Evolutionary conservation across 164 flowering plant species (phyloP).

Genomic region (Brasenia schreberi): DNA sequence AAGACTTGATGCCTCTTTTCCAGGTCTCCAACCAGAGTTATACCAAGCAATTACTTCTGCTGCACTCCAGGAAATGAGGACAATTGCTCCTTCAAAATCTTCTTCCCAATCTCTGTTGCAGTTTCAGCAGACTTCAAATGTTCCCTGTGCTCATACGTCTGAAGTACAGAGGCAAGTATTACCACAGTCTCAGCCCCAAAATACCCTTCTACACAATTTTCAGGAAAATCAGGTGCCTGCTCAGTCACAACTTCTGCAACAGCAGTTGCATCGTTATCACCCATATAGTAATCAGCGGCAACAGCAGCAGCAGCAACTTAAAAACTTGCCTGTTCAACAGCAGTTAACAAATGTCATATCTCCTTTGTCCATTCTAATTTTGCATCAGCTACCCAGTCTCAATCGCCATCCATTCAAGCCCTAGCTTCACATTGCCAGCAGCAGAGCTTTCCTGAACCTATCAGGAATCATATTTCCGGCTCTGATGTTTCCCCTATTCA

Average conservation of each 20-base stretch:
- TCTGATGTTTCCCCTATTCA: constrained; percentile 40
- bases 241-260: constrained; percentile 20
- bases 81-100: too few relatives aligned
- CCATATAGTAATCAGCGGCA: constrained; percentile 6
- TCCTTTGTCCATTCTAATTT: constrained; percentile 25
- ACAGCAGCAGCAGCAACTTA: constrained; percentile 9
- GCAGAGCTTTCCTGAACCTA: constrained; percentile 30
- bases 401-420: constrained; percentile 25
- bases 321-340: constrained; percentile 24
- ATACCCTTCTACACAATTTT: constrained; percentile 31
- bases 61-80: too few relatives aligned
- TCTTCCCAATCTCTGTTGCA: too few relatives aligned
- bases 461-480: constrained; percentile 22
- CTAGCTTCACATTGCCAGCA: constrained; percentile 35
- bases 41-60: too few relatives aligned
- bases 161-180: constrained; percentile 48
- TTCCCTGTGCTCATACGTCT: constrained; percentile 7
- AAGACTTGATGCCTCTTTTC: too few relatives aligned
- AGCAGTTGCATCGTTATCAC: constrained; percentile 24
- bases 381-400: constrained; percentile 28
- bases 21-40: too few relatives aligned
- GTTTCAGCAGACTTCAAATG: too few relatives aligned
- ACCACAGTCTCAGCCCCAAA: constrained; percentile 35
- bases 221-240: constrained; percentile 32
- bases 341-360: constrained; percentile 15